Base-by-base conservation (phyloP, 352 stramenopile species). In the Globisporangium uncinulatum region DNA sequence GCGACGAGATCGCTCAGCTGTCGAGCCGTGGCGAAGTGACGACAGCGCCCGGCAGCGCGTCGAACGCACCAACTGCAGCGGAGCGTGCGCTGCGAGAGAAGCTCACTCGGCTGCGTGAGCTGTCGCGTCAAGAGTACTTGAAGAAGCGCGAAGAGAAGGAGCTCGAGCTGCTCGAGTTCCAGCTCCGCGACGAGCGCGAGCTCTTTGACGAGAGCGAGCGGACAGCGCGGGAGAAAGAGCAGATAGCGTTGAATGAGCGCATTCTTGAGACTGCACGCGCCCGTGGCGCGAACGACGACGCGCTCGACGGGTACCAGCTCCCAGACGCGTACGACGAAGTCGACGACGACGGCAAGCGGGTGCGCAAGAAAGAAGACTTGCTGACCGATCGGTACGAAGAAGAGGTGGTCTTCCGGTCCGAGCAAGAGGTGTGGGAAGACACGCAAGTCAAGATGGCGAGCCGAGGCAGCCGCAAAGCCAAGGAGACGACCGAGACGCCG, bases 391-490 rank as follows among this genome's bases (percentile, higher is more conserved):
- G 97, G 41, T 99, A 99, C 64, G 93, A 98, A 32, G 83, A 89
- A 24, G 81, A 90, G 36, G 90, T 92, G 43, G 74, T 89, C 51
- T 77, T 98, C 60, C 97, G 97, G 65, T 98, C 92, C 4, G 97
- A 99, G 67, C 96, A 99, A 70, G 90, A 99, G 52, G 69, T 98
- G 4, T 99, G 97, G 97, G 96, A 99, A 66, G 90, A 99, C 57
- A 93, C 94, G 7, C 97, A 99, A 66, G 95, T 96, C 24, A 84
- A 92, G 66, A 95, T 97, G 74, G 86, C 89, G 17, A 74, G 59
- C 37, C 79, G 51, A n/a, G 72, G 80, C 43, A 71, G 83, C 49
- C 73, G 76, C 0, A 86, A 95, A 37, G 86, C 95, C 54, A 92
- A 94, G 31, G 48, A 49, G 24, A 29, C 24, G 24, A 29, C 24